Percentiles rank a stretch among this genome's conserved stretches.
Conservation (phyloP, 2,329 filamentous ascomycete species). For the Sphaceloma murrayae region DNA sequence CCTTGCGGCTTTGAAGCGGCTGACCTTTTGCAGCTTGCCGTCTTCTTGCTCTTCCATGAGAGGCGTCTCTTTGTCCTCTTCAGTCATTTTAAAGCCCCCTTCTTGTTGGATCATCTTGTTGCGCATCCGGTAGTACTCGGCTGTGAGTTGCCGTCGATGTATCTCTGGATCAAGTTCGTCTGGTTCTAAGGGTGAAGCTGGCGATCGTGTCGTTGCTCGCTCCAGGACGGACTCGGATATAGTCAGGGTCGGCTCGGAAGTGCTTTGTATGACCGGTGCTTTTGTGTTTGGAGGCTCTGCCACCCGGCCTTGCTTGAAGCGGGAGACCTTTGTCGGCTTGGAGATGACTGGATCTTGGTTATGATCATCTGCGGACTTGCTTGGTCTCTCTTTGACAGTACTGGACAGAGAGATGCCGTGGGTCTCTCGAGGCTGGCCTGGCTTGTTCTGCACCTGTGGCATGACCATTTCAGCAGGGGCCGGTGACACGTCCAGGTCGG, state of each 20-base stretch:
- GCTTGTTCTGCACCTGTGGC: conserved; percentile 27
- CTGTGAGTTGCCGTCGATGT: conserved; percentile 65
- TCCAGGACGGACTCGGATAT: conserved; percentile 53
- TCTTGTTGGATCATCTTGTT: conserved; percentile 75
- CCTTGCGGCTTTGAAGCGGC: conserved; percentile 31
- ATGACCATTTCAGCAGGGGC: background rate
- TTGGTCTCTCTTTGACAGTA: conserved; percentile 35
- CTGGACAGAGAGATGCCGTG: conserved; percentile 32
- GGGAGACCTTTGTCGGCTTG: conserved; percentile 31
- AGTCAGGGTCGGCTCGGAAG: conserved; percentile 26
- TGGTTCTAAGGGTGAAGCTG: conserved; percentile 31
- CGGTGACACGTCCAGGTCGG: conserved; percentile 58
- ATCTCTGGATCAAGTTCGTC: conserved; percentile 57
- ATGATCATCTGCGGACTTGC: background rate
- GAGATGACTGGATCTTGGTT: background rate
- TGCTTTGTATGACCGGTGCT: no score
- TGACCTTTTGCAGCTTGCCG: conserved; percentile 32
- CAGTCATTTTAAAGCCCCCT: conserved; percentile 63
- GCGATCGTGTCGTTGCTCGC: conserved; percentile 31
- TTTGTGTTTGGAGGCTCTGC: background rate
- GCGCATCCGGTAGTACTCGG: conserved; percentile 72
- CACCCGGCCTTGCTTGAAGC: conserved; percentile 31
- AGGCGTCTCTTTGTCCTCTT: conserved; percentile 53
- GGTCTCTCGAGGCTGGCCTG: conserved; percentile 27
- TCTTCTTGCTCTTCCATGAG: conserved; percentile 39